Evolutionary conservation across 1,284 basidiomycete species (phyloP).

Genomic region (Boletellus deceptivus): DNA sequence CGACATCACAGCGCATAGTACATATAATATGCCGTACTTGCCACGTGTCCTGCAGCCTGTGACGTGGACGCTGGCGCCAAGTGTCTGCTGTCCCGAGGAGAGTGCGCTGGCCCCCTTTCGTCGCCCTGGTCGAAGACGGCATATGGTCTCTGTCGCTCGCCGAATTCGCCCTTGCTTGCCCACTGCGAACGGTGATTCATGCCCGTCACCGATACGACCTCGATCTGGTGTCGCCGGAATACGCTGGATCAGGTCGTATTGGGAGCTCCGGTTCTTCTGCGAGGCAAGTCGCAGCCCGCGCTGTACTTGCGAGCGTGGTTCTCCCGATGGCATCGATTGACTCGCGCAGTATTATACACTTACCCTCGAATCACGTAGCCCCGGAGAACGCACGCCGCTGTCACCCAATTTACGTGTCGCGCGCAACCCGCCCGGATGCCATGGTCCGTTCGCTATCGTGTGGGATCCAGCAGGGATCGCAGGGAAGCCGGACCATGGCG

Average conservation of each 20-base stretch:
- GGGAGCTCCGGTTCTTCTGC: constrained; percentile 18
- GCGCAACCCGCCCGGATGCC: constrained; percentile 4
- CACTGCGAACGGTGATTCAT: constrained; percentile 25
- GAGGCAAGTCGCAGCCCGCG: constrained; percentile 18
- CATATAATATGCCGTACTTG: constrained; percentile 14
- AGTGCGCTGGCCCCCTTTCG: neutral
- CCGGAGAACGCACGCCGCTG: constrained; percentile 26
- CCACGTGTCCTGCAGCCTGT: constrained; percentile 15
- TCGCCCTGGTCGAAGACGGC: constrained; percentile 8
- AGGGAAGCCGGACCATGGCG: constrained; percentile 24
- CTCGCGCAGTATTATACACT: constrained; percentile 17
- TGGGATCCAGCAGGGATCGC: constrained; percentile 17
- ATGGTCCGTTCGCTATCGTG: constrained; percentile 9
- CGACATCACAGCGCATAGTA: constrained; percentile 6
- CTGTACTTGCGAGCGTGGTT: constrained; percentile 14
- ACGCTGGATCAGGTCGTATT: constrained; percentile 18
- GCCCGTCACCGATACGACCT: constrained; percentile 28
- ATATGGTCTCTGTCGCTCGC: constrained; percentile 6
- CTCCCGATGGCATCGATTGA: constrained; percentile 35
- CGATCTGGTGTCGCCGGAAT: constrained; percentile 18
- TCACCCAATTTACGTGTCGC: constrained; percentile 34
- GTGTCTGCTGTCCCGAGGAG: neutral
- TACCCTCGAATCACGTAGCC: constrained; percentile 33
- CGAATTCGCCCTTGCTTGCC: constrained; percentile 31
- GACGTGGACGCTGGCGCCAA: neutral